Percentiles rank a stretch among this genome's conserved stretches.
These are phyloP conservation scores for Tylopilus plumbeoviolaceoides DNA, from an alignment of 768 basidiomycete genomes.

Conservation along the genomic window DNA sequence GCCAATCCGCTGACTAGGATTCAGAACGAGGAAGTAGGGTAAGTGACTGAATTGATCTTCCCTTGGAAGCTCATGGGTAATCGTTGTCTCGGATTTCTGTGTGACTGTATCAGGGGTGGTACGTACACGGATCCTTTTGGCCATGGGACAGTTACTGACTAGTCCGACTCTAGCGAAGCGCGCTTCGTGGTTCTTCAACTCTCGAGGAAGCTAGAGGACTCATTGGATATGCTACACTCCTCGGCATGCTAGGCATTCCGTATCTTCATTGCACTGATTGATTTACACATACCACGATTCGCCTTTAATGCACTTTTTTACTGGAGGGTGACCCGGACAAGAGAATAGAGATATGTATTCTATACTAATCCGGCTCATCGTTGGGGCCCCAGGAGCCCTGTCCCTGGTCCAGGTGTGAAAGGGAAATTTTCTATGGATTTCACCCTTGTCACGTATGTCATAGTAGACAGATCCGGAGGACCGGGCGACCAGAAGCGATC, in stretches of 20 bases:
- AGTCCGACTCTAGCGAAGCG: constrained; percentile 65
- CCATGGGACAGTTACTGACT: constrained; percentile 18
- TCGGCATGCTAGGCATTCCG: constrained; percentile 9
- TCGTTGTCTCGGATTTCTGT: constrained; percentile 17
- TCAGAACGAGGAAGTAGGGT: constrained; percentile 79
- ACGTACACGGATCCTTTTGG: constrained; percentile 20
- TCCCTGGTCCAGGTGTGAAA: constrained; percentile 24
- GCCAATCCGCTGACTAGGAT: constrained; percentile 66
- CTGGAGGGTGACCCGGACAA: constrained; percentile 6
- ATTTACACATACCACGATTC: constrained; percentile 27
- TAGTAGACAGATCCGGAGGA: constrained; percentile 12
- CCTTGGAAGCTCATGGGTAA: constrained; percentile 10
- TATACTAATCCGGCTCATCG: constrained; percentile 28
- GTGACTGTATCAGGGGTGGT: constrained; percentile 30
- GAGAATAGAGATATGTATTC: constrained; percentile 14
- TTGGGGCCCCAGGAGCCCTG: constrained; percentile 1
- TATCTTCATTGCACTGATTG: constrained; percentile 18
- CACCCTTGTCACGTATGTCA: constrained; percentile 22
- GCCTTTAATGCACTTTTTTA: constrained; percentile 21
- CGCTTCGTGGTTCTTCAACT: constrained; percentile 92
- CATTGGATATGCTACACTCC: constrained; percentile 11
- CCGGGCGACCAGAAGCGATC: constrained; percentile 11
- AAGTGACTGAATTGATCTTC: constrained; percentile 31
- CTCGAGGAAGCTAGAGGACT: constrained; percentile 48
- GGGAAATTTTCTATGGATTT: constrained; percentile 21